A percentile compares a stretch with the other conserved stretches of the same genome.
phyloP scores from a whole-genome alignment of 208 protist species.

The Vickermania spadyakhi region DNA sequence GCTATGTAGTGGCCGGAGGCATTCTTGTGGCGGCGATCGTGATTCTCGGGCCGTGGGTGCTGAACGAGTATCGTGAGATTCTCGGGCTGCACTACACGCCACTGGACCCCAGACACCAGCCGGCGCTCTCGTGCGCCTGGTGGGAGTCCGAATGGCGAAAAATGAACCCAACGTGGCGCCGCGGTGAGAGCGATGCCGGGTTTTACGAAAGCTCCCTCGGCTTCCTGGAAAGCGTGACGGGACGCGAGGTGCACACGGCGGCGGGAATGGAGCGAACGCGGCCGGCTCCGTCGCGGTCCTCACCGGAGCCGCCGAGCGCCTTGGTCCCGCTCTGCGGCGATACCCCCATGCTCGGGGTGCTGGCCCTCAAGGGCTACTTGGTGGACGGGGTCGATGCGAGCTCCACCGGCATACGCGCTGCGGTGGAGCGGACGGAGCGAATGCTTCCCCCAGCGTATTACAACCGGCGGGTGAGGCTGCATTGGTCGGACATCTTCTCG shows the following conservation, averaged over 20 bases:
- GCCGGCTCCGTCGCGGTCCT: constrained; percentile 7
- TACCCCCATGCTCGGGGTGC: constrained; percentile 63
- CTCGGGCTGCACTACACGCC: constrained; percentile 57
- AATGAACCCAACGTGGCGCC: constrained; percentile 67
- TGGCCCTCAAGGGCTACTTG: constrained; percentile 63
- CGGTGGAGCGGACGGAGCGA: constrained; percentile 50
- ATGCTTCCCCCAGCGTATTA: constrained; percentile 19
- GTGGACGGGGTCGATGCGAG: constrained; percentile 78
- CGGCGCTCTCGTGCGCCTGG: constrained; percentile 61
- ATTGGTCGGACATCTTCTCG: constrained; percentile 72
- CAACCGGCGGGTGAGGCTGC: constrained; percentile 47
- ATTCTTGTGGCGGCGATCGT: constrained; percentile 56
- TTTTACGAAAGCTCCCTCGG: constrained; percentile 62
- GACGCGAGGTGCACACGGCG: constrained; percentile 61
- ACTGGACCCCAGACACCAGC: constrained; percentile 49
- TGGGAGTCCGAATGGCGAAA: constrained; percentile 90
- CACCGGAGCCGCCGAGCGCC: background rate
- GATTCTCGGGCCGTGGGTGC: constrained; percentile 68
- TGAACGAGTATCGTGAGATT: constrained; percentile 63
- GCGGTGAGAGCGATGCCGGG: constrained; percentile 36
- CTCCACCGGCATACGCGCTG: constrained; percentile 64
- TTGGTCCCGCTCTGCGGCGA: constrained; percentile 86
- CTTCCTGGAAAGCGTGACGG: constrained; percentile 58
- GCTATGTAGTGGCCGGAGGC: constrained; percentile 44
- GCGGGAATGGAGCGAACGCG: constrained; percentile 25